phyloP scores from a whole-genome alignment of 345 rosid species.

The Lepidium africanum region DNA sequence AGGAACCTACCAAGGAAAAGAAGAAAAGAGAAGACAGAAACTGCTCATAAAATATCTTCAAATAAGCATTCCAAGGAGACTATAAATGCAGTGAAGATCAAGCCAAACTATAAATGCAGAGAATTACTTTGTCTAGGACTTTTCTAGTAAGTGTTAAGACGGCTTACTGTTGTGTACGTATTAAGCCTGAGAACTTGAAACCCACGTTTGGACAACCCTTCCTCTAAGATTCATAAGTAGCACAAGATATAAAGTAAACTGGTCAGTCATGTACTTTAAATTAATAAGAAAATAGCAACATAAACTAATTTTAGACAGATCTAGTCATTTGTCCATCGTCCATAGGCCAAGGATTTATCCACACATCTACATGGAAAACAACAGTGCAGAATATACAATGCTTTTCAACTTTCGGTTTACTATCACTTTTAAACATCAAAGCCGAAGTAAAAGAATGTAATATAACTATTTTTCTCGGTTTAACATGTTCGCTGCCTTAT shows the following conservation, averaged over 20 bases:
- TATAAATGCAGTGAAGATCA: not conserved
- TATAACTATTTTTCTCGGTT: not conserved
- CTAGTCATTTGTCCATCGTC: not conserved
- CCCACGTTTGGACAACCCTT: constrained; percentile 74
- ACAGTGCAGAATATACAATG: not conserved
- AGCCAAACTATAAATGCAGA: not conserved
- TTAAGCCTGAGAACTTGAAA: constrained; percentile 87
- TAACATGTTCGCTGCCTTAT: not conserved
- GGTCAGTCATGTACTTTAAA: constrained; percentile 4
- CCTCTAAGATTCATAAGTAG: constrained; percentile 51
- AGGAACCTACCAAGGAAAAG: constrained; percentile 46
- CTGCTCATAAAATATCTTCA: not conserved
- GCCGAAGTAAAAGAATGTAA: not conserved
- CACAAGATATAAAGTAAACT: constrained; percentile 2
- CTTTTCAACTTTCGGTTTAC: not conserved
- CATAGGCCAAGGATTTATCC: not conserved
- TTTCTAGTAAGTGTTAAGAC: not conserved
- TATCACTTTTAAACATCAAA: not conserved
- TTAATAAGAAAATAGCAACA: not conserved
- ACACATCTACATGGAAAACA: not conserved
- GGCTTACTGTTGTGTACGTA: constrained; percentile 88
- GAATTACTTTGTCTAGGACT: not conserved
- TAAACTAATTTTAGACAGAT: not conserved
- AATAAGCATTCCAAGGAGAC: not conserved
- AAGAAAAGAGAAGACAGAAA: not conserved